Conservation (phyloP, 257 asterid genomes). For the Verbena officinalis region DNA sequence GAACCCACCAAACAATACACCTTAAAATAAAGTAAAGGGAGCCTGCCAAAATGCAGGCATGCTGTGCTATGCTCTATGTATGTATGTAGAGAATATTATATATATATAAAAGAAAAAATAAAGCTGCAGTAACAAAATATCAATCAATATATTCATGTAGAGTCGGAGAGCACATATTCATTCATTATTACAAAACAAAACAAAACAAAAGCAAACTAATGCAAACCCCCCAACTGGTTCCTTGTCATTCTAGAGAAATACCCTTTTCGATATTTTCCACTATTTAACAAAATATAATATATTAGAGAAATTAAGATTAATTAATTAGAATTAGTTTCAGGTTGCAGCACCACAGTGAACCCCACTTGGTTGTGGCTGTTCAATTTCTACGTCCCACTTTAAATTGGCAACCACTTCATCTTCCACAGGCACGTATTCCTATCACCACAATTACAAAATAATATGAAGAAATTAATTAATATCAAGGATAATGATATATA, state of each 20-base stretch:
- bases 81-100: no score
- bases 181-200: background rate
- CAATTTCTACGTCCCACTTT: slow-evolving; percentile 51
- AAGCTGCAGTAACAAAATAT: slow-evolving; percentile 36
- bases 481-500: no score
- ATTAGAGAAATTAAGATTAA: slow-evolving; percentile 34
- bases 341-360: slow-evolving; percentile 36
- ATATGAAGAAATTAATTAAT: no score
- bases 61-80: background rate
- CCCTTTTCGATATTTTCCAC: background rate
- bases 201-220: slow-evolving; percentile 33
- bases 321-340: no score
- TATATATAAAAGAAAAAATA: no score
- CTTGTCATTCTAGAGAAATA: background rate
- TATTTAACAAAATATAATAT: background rate
- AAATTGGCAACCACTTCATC: slow-evolving; percentile 50
- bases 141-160: background rate
- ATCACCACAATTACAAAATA: background rate
- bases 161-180: background rate
- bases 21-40: background rate
- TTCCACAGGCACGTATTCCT: slow-evolving; percentile 61
- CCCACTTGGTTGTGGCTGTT: slow-evolving; percentile 31
- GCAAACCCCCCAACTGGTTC: background rate
- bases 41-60: slow-evolving; percentile 32
- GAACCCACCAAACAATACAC: background rate